Percentiles rank a stretch among this genome's conserved stretches.
Conservation (phyloP, 2,329 filamentous ascomycete genomes). For the Penicillium capsulatum region DNA sequence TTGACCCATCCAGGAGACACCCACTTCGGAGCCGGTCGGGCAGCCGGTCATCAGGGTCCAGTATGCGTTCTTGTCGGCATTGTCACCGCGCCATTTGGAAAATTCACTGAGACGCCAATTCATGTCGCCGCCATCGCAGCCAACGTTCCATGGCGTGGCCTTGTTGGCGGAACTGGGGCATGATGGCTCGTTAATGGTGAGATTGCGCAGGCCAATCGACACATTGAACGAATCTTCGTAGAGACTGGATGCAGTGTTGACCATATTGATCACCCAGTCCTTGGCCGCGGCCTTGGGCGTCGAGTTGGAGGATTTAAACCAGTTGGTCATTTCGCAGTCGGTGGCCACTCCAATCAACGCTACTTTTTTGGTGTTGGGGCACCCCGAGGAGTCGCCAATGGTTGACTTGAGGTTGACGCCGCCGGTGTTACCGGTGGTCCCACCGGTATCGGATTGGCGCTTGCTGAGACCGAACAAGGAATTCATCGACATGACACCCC, state of each 20-base stretch:
- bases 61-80: constrained; percentile 77
- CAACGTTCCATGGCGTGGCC: constrained; percentile 77
- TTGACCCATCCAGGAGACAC: constrained; percentile 88
- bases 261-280: constrained; percentile 71
- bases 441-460: constrained; percentile 64
- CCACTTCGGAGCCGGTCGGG: constrained; percentile 77
- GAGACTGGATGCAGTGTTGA: constrained; percentile 80
- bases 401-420: constrained; percentile 72
- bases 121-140: constrained; percentile 59
- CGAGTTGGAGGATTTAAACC: constrained; percentile 52
- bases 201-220: constrained; percentile 79
- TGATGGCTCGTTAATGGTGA: constrained; percentile 69
- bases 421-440: constrained; percentile 68
- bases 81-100: constrained; percentile 78
- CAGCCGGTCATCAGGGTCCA: constrained; percentile 87
- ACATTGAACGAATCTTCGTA: constrained; percentile 95
- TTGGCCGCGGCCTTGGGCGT: constrained; percentile 57
- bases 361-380: constrained; percentile 83
- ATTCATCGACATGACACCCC: constrained; percentile 59
- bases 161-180: constrained; percentile 67
- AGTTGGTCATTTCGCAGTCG: constrained; percentile 79
- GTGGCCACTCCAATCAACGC: constrained; percentile 88
- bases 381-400: constrained; percentile 80
- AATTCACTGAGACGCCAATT: constrained; percentile 79
- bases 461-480: constrained; percentile 63